Conservation (phyloP, 2,329 filamentous ascomycete genomes). For the Penicillium sp. region DNA sequence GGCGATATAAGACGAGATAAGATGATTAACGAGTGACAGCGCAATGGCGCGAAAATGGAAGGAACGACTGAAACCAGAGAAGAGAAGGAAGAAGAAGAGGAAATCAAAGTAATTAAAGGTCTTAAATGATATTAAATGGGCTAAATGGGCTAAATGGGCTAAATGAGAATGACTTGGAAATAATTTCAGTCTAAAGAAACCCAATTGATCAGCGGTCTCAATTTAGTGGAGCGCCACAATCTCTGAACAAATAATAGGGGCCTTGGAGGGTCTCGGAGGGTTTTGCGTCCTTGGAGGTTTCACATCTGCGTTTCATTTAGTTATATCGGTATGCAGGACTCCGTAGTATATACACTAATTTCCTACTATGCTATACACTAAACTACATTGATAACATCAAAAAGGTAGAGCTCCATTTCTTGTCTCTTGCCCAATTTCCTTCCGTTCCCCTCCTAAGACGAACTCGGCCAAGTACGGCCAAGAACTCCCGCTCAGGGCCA, state of each 20-base stretch:
- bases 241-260: conserved; percentile 4
- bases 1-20: not conserved
- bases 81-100: not conserved
- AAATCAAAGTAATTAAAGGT: not conserved
- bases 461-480: not conserved
- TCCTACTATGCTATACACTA: too few species aligned
- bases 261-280: not conserved
- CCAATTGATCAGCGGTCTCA: not conserved
- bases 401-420: not conserved
- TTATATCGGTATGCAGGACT: too few species aligned
- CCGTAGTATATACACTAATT: too few species aligned
- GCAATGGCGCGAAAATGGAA: conserved; percentile 13
- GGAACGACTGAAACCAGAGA: conserved; percentile 8
- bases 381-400: not conserved
- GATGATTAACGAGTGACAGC: conserved; percentile 24
- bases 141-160: not conserved
- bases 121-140: not conserved
- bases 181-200: not conserved
- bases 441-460: not conserved
- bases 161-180: not conserved
- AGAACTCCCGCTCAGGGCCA: not conserved
- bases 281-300: not conserved
- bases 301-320: not conserved
- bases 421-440: not conserved
- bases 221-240: not conserved